Evolutionary conservation across 345 rosid species (phyloP).

Genomic region (Eucalyptus pauciflora): DNA sequence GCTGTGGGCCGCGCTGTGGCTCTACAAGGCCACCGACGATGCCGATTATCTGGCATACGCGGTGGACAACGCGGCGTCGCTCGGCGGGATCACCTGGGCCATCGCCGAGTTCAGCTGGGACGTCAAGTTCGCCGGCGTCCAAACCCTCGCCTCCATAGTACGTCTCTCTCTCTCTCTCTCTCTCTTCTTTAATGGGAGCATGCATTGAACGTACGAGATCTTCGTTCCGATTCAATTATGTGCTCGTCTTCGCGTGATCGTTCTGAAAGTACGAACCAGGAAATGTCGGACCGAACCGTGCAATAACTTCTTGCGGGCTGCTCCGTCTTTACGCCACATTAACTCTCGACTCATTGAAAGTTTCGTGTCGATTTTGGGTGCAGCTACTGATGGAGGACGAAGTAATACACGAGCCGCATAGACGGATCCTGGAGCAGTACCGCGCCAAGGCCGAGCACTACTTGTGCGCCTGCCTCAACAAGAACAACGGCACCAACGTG

Average conservation of each 20-base stretch:
- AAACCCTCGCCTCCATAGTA: conserved; percentile 46
- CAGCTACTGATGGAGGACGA: conserved; percentile 15
- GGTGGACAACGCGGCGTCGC: conserved; percentile 20
- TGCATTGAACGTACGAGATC: not conserved
- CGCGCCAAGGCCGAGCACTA: conserved; percentile 42
- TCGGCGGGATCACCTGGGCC: conserved; percentile 65
- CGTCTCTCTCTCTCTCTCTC: no score
- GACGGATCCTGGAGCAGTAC: conserved; percentile 10
- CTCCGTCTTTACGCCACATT: not conserved
- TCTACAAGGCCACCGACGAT: conserved; percentile 53
- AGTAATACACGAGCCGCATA: conserved; percentile 7
- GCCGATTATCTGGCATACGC: conserved; percentile 25
- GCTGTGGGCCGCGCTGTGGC: conserved; percentile 71
- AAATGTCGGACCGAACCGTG: not conserved
- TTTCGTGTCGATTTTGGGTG: not conserved
- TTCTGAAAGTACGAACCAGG: not conserved
- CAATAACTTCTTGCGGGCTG: not conserved
- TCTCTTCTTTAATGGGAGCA: not conserved
- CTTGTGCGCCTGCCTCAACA: conserved; percentile 40
- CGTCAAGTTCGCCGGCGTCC: conserved; percentile 53
- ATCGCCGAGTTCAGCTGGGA: conserved; percentile 77
- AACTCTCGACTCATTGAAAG: not conserved
- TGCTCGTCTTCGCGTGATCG: not conserved
- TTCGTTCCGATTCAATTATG: not conserved
- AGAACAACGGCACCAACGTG: conserved; percentile 26